Evolutionary conservation across 2,329 filamentous ascomycete species (phyloP), one percentile per base, ranked within the genome.

Genomic region (Colletotrichum neosansevieriae): DNA sequence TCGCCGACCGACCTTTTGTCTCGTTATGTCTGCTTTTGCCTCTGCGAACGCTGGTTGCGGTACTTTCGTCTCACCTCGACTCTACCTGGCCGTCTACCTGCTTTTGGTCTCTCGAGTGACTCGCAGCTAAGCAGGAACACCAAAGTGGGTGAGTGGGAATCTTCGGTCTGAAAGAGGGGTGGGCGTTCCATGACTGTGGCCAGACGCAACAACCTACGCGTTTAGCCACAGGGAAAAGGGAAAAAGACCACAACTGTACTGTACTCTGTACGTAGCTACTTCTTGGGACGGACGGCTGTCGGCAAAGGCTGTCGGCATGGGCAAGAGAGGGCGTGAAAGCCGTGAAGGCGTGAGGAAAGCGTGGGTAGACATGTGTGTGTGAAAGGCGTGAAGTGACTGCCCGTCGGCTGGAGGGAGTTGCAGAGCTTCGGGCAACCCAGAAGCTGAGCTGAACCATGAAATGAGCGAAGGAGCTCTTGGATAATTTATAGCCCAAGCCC

Each of bases 401-500:
- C 53, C 45, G 53, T 57, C 61, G 62, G 62, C 62, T 29, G 58
- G 45, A 15, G 36, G 24, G 50, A 69, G 67, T 69, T 69, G 67
- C 67, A 69, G 67, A 69, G 67, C 67, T 69, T 69, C 63, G 44
- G 63, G 42, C 40, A 61, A 58, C 19, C 58, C 24, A 49, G 29
- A 65, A 47, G 51, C 47, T 45, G 24, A 61, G 56, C 56, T 53
- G 51, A 40, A 63, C 40, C 24, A 53, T 56, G 54, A 38, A 62
- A n/a, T 59, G 59, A 13, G 15, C 49, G 50, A 19, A 67, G 63
- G 58, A 67, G 51, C 60, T 58, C 51, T 57, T 63, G 60, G 49
- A 68, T 47, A 44, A 68, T 68, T 68, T 68, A 65, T 68, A 68
- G 56, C 56, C 66, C 47, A 53, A 61, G 47, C 49, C 58, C 58